A percentile compares a stretch with the other conserved stretches of the same genome.
phyloP scores from a whole-genome alignment of 805 yeast genomes.

The Candida nemodendra region DNA sequence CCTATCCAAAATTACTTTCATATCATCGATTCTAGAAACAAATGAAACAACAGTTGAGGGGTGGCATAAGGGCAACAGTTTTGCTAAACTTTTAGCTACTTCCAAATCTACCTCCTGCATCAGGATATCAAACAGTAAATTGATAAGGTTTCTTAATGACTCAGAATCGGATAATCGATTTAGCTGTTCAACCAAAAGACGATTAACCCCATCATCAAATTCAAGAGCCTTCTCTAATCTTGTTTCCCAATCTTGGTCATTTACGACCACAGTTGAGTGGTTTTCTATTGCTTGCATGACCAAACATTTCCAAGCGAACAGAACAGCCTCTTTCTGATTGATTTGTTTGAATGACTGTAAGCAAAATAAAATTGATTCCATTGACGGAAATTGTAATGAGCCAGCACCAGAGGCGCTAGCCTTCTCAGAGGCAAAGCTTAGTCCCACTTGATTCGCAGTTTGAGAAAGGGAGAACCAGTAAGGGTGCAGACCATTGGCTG shows the following conservation, averaged over 20 bases:
- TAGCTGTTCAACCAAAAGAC: conserved; percentile 23
- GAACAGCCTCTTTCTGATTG: conserved; percentile 39
- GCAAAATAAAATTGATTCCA: conserved; percentile 44
- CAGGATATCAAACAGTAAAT: conserved; percentile 32
- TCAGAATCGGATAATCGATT: conserved; percentile 1
- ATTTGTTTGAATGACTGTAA: conserved; percentile 26
- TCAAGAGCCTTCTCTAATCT: conserved; percentile 69
- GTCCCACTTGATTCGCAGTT: conserved; percentile 44
- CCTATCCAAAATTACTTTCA: conserved; percentile 16
- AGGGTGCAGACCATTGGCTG: conserved; percentile 77
- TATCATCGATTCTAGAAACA: conserved; percentile 10
- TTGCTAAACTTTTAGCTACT: conserved; percentile 18
- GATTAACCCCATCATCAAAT: conserved; percentile 53
- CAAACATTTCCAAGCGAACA: conserved; percentile 56
- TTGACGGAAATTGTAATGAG: conserved; percentile 68
- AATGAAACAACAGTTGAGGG: conserved; percentile 16
- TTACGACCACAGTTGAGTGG: conserved; percentile 52
- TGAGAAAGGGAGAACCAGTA: conserved; percentile 64
- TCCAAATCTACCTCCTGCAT: conserved; percentile 3
- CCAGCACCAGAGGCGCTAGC: no score
- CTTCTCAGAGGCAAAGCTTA: no score
- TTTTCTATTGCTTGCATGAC: conserved; percentile 63
- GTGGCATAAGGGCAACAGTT: conserved; percentile 27
- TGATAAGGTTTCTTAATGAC: not conserved
- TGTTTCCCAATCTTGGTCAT: conserved; percentile 73